A percentile compares a stretch with the other conserved stretches of the same genome.
These are phyloP conservation scores for Aurinia saxatilis DNA, from an alignment of 345 rosid species.

Conservation along the genomic window DNA sequence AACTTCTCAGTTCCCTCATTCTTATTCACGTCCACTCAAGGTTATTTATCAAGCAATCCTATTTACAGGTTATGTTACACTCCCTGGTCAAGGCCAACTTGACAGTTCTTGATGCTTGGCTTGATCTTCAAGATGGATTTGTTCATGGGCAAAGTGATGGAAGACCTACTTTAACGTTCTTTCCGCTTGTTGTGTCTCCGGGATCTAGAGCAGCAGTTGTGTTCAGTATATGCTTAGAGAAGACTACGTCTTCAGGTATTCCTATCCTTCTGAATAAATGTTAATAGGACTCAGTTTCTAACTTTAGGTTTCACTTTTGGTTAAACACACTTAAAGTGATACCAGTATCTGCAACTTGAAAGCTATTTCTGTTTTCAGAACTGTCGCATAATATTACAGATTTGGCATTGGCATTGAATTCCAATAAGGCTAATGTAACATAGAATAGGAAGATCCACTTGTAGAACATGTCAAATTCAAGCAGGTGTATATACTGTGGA, in stretches of 20 bases:
- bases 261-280: constrained; percentile 2
- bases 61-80: constrained; percentile 70
- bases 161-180: constrained; percentile 72
- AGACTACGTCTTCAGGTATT: constrained; percentile 47
- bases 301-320: neutral
- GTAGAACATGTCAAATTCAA: neutral
- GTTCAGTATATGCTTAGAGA: constrained; percentile 61
- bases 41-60: neutral
- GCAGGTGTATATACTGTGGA: neutral
- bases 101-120: constrained; percentile 82
- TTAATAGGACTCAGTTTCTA: neutral
- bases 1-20: constrained; percentile 2
- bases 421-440: neutral
- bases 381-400: neutral
- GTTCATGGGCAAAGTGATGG: constrained; percentile 62
- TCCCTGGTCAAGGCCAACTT: constrained; percentile 85
- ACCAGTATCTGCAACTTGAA: neutral
- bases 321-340: neutral
- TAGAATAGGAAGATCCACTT: neutral
- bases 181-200: constrained; percentile 79
- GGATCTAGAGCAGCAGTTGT: constrained; percentile 71
- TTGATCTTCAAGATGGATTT: constrained; percentile 93
- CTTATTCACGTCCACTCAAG: neutral
- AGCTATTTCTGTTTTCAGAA: constrained; percentile 2
- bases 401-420: constrained; percentile 1